phyloP scores from a whole-genome alignment of 2,329 filamentous ascomycete species.

The Zopfia rhizophila region DNA sequence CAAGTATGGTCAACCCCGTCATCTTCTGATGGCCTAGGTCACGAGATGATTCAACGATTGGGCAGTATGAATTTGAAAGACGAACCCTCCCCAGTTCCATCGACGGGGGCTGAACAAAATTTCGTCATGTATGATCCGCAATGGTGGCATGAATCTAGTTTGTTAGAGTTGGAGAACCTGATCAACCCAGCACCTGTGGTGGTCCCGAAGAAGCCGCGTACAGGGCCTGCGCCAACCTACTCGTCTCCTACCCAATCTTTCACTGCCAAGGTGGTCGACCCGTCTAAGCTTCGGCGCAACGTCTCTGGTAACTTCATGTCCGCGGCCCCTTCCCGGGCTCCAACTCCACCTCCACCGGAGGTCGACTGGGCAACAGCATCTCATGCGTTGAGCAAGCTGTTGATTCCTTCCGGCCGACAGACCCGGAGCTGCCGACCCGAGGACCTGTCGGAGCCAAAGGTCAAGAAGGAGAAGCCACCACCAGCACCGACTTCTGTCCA shows the following conservation, averaged over 20 bases:
- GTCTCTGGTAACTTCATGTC: constrained; percentile 61
- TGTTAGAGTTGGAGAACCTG: constrained; percentile 47
- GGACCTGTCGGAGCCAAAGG: constrained; percentile 73
- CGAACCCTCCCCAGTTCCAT: constrained; percentile 27
- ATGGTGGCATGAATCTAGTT: constrained; percentile 56
- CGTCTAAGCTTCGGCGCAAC: constrained; percentile 72
- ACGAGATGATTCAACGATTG: constrained; percentile 67
- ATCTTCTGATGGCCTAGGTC: constrained; percentile 60
- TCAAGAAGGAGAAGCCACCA: constrained; percentile 62
- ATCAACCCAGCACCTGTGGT: constrained; percentile 41
- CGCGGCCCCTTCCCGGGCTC: constrained; percentile 53
- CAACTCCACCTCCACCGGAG: constrained; percentile 78
- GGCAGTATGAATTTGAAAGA: constrained; percentile 53
- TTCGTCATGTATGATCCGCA: constrained; percentile 49
- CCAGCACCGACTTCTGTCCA: constrained; percentile 40
- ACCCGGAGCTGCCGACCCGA: constrained; percentile 80
- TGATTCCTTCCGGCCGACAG: constrained; percentile 80
- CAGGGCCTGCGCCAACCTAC: constrained; percentile 74
- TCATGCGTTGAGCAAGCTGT: constrained; percentile 81
- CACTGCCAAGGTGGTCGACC: constrained; percentile 78
- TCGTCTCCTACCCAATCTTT: constrained; percentile 90
- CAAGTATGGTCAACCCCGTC: constrained; percentile 42
- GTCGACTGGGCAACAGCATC: constrained; percentile 88
- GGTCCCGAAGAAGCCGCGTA: constrained; percentile 70
- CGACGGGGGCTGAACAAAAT: constrained; percentile 29